Evolutionary conservation across 768 basidiomycete species (phyloP).

Genomic region (Infundibulicybe gibba): DNA sequence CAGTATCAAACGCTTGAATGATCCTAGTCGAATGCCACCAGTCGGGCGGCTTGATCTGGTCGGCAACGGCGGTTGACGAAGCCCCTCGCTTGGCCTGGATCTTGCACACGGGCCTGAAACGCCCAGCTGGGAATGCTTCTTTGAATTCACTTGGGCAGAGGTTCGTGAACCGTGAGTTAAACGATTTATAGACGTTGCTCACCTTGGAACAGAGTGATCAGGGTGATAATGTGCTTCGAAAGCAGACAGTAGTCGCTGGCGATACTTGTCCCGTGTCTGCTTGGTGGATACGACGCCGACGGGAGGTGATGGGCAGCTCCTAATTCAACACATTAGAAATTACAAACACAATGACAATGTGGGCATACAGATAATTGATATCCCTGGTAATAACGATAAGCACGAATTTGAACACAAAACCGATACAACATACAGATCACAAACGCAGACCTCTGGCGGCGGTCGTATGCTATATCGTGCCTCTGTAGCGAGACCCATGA

Average conservation of each 20-base stretch:
- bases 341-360: slow-evolving; percentile 6
- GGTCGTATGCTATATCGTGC: slow-evolving; percentile 75
- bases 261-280: slow-evolving; percentile 77
- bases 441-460: slow-evolving; percentile 79
- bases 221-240: slow-evolving; percentile 88
- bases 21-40: slow-evolving; percentile 96
- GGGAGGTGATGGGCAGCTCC: slow-evolving; percentile 79
- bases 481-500: slow-evolving; percentile 86
- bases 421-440: slow-evolving; percentile 65
- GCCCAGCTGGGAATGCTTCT: slow-evolving; percentile 89
- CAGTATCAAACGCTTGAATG: slow-evolving; percentile 85
- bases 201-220: slow-evolving; percentile 82
- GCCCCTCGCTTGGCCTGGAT: slow-evolving; percentile 83
- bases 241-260: slow-evolving; percentile 67
- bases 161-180: slow-evolving; percentile 5
- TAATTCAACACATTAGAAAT: slow-evolving; percentile 19
- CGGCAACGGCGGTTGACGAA: slow-evolving; percentile 78
- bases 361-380: slow-evolving; percentile 71
- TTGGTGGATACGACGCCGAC: slow-evolving; percentile 70
- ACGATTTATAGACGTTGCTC: slow-evolving; percentile 7
- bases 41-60: slow-evolving; percentile 84
- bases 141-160: slow-evolving; percentile 75
- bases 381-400: slow-evolving; percentile 42
- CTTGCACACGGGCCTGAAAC: slow-evolving; percentile 88
- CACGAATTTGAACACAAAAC: background rate